These are phyloP conservation scores for Ceratopteris richardii DNA, from an alignment of 75 land plant genomes.

Conservation along the genomic window DNA sequence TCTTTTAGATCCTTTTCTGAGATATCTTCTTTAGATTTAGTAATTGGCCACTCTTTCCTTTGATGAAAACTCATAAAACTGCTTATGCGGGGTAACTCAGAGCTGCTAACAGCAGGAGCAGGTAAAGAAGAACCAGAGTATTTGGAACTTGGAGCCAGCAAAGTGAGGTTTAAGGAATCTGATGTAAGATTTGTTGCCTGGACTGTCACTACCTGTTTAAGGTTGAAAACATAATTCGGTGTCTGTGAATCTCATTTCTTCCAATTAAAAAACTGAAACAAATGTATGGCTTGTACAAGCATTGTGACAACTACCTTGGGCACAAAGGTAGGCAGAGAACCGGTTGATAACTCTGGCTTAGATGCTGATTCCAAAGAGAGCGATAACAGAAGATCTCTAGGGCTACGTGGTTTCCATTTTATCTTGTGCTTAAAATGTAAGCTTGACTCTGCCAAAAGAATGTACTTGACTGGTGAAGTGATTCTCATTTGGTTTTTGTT, in stretches of 20 bases:
- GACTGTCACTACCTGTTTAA: slow-evolving; percentile 77
- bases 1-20: neutral
- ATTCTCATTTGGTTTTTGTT: too few relatives aligned
- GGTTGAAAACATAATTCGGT: too few relatives aligned
- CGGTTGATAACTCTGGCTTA: slow-evolving; percentile 31
- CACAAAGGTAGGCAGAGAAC: slow-evolving; percentile 19
- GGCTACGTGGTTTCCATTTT: slow-evolving; percentile 75
- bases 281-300: too few relatives aligned
- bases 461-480: too few relatives aligned
- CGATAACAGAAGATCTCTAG: slow-evolving; percentile 86
- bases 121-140: slow-evolving; percentile 50
- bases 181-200: slow-evolving; percentile 93
- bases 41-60: slow-evolving; percentile 18
- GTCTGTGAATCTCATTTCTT: too few relatives aligned
- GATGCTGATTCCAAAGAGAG: slow-evolving; percentile 63
- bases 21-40: slow-evolving; percentile 12
- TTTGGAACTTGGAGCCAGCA: slow-evolving; percentile 71
- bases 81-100: slow-evolving; percentile 26
- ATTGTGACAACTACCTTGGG: too few relatives aligned
- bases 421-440: slow-evolving; percentile 83
- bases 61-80: slow-evolving; percentile 33
- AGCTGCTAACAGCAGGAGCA: neutral
- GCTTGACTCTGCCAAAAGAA: slow-evolving; percentile 56
- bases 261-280: too few relatives aligned
- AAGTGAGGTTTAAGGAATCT: slow-evolving; percentile 67